These are phyloP conservation scores for Ehretia macrophylla DNA, from an alignment of 257 asterid genomes.

Conservation along the genomic window DNA sequence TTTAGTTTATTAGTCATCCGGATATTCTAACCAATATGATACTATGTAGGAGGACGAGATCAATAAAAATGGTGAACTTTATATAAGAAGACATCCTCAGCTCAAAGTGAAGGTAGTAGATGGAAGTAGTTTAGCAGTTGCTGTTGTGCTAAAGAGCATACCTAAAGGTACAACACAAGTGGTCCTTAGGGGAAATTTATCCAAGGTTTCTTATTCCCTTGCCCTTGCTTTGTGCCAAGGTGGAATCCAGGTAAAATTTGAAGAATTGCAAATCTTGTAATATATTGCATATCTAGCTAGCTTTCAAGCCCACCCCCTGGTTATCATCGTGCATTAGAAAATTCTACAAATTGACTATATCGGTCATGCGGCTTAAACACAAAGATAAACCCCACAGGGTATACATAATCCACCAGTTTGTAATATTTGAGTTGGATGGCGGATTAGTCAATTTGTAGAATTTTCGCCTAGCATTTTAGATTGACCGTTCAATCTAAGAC, in stretches of 20 bases:
- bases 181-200: constrained; percentile 50
- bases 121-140: constrained; percentile 82
- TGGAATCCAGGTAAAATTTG: constrained; percentile 12
- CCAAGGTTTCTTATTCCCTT: constrained; percentile 47
- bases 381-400: too few species aligned
- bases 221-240: constrained; percentile 10
- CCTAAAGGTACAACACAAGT: constrained; percentile 66
- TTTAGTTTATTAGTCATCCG: not conserved
- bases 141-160: constrained; percentile 62
- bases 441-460: too few species aligned
- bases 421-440: too few species aligned
- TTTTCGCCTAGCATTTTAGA: too few species aligned
- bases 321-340: too few species aligned
- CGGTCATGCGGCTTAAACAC: too few species aligned
- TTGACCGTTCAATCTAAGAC: too few species aligned
- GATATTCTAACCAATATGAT: not conserved
- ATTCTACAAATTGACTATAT: too few species aligned
- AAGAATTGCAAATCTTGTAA: not conserved
- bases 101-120: constrained; percentile 71
- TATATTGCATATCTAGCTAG: too few species aligned
- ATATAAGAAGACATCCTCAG: constrained; percentile 48
- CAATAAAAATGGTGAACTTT: constrained; percentile 54
- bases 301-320: too few species aligned
- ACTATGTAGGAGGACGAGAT: constrained; percentile 53
- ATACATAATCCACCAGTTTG: too few species aligned